phyloP scores from a whole-genome alignment of 441 rosid genomes.

The Adansonia madagascariensis region DNA sequence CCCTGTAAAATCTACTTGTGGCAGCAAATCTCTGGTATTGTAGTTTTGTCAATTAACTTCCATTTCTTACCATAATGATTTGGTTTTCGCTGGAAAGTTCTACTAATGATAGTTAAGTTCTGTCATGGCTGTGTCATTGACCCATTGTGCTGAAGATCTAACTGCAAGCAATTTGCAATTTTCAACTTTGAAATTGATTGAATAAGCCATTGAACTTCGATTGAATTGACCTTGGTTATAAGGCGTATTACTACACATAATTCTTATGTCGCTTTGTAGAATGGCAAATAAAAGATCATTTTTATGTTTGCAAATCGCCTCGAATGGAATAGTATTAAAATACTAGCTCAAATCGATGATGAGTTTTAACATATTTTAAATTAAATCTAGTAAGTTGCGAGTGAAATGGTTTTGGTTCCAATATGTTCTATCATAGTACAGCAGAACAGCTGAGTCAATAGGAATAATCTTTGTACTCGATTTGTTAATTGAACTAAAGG shows the following conservation, averaged over 20 bases:
- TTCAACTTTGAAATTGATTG: not conserved
- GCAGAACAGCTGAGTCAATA: too few species aligned
- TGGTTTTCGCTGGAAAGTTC: slow-evolving; percentile 18
- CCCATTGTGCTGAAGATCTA: not conserved
- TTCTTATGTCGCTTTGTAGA: not conserved
- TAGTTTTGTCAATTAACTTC: slow-evolving; percentile 34
- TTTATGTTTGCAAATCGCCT: not conserved
- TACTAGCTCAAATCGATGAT: not conserved
- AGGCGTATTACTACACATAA: not conserved
- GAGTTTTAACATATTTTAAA: not conserved
- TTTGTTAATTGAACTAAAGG: not conserved
- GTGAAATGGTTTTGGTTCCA: too few species aligned
- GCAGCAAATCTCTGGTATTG: slow-evolving; percentile 34
- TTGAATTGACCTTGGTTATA: not conserved
- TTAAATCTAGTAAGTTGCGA: too few species aligned
- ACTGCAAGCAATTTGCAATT: not conserved
- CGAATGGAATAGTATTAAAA: not conserved
- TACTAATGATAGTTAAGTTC: not conserved
- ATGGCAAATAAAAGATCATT: not conserved
- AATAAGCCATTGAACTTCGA: not conserved
- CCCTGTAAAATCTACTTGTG: slow-evolving; percentile 46
- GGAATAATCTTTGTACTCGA: not conserved
- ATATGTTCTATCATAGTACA: too few species aligned
- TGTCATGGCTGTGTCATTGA: not conserved
- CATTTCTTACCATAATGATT: slow-evolving; percentile 2